A percentile compares a stretch with the other conserved stretches of the same genome.
Evolutionary conservation across 208 protist genomes (phyloP).

Genomic region (Wallacemonas collosoma): DNA sequence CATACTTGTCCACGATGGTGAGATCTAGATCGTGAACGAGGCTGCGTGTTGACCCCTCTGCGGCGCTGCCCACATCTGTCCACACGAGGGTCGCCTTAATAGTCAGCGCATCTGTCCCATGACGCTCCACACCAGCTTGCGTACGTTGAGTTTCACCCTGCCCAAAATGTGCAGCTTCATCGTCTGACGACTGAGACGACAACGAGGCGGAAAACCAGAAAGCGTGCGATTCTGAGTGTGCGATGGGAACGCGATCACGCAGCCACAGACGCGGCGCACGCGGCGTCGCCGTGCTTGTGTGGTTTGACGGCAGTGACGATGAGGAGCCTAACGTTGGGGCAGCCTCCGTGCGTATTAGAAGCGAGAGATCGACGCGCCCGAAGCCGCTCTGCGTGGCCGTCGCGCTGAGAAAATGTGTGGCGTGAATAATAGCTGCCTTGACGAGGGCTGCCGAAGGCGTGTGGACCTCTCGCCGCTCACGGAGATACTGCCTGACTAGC

Average conservation of each 20-base stretch:
- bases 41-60: constrained; percentile 52
- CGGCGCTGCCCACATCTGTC: constrained; percentile 66
- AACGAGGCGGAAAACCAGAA: constrained; percentile 28
- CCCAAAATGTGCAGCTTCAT: neutral
- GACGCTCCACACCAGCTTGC: neutral
- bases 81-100: constrained; percentile 81
- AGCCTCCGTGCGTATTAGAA: constrained; percentile 35
- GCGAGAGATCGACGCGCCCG: constrained; percentile 73
- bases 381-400: constrained; percentile 29
- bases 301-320: too few species aligned
- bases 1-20: constrained; percentile 52
- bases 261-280: constrained; percentile 36
- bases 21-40: constrained; percentile 88
- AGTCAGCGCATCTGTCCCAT: constrained; percentile 2
- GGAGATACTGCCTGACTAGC: constrained; percentile 88
- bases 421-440: constrained; percentile 54
- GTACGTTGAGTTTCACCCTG: neutral
- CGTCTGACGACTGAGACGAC: neutral
- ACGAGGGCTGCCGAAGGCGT: constrained; percentile 66
- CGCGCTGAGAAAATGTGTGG: constrained; percentile 32
- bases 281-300: neutral
- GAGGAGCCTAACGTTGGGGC: constrained; percentile 3
- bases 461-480: constrained; percentile 30
- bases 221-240: constrained; percentile 23
- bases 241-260: constrained; percentile 36